Percentiles rank a stretch among this genome's conserved stretches.
Conservation (phyloP, 805 yeast genomes). For the Sugiyamaella chiloensis region DNA sequence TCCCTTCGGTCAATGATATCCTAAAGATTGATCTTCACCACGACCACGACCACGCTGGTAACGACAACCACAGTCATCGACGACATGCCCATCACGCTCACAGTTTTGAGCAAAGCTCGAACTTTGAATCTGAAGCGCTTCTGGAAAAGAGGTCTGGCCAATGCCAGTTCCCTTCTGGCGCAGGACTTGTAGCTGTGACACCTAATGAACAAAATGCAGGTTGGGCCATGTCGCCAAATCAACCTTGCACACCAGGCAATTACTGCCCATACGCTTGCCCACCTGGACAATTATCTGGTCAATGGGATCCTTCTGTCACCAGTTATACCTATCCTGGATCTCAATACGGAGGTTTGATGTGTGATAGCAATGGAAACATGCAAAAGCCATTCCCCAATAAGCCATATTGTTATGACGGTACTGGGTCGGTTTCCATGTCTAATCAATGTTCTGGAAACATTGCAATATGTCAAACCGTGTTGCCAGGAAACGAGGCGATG, state of each 20-base stretch:
- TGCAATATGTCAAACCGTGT: conserved; percentile 88
- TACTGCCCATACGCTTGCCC: conserved; percentile 93
- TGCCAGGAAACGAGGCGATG: conserved; percentile 95
- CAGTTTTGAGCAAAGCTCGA: conserved; percentile 9
- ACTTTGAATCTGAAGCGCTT: background rate
- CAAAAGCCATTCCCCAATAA: conserved; percentile 56
- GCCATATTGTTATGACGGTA: conserved; percentile 72
- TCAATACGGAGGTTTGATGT: conserved; percentile 77
- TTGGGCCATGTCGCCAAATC: conserved; percentile 83
- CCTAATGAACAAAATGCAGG: conserved; percentile 61
- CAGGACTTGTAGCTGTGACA: conserved; percentile 70
- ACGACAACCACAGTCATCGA: conserved; percentile 3
- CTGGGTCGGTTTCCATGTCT: conserved; percentile 63
- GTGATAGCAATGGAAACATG: conserved; percentile 66
- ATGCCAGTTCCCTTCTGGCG: conserved; percentile 66
- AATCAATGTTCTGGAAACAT: conserved; percentile 58
- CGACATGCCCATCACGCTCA: conserved; percentile 9
- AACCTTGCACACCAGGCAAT: conserved; percentile 65
- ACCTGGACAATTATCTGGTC: conserved; percentile 82
- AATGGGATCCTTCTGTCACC: conserved; percentile 81
- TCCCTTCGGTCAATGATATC: conserved; percentile 1
- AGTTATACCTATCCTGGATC: conserved; percentile 73
- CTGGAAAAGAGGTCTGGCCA: conserved; percentile 21
- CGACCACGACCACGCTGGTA: conserved; percentile 9
- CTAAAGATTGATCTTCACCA: conserved; percentile 8